Base-by-base conservation (phyloP, 2,329 filamentous ascomycete species). In the Huntiella bhutanensis region DNA sequence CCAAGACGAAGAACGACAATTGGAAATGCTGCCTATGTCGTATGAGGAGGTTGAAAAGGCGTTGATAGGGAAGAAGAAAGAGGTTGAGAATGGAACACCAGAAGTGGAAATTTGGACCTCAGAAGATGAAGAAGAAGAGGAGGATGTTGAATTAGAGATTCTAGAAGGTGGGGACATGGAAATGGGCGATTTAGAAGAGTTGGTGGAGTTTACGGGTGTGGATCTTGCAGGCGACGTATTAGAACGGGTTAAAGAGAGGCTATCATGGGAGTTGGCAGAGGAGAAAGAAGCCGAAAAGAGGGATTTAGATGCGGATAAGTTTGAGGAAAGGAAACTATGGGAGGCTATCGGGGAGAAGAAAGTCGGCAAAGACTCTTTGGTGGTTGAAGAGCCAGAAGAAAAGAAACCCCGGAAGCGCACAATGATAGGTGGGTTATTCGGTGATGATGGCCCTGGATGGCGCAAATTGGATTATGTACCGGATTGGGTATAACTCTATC, bases 21-120 rank as follows among this genome's bases (percentile, higher is more conserved):
- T 98, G 57, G 76, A 83, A 0, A 80, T 98, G 17, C 80, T 88
- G 34, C 80, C 88, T 53, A 69, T 96, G 51, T 71, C 77, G 0
- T 68, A 76, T 5, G 77, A 80, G 41, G 86, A 95, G 54, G 82
- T 94, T 41, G 75, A 85, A 44, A 77, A 72, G 51, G 22, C 22
- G 6, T 28, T 28, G 22, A 8, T 28, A 8, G 22, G 22, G 22
- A 6, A 8, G 22, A 28, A 6, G 7, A 28, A 28, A 8, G 22
- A 28, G 7, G 22, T 28, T 28, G 22, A 28, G 1, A 28, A 28
- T 28, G 22, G 22, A 8, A 6, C 22, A 28, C 22, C 22, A 8
- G 22, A 28, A 28, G 22, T 28, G 5, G 22, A 28, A 8, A 28
- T 28, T 28, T 28, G 22, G 22, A 28, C 22, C 2, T 28, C 22